Base-by-base conservation (phyloP, 306 rosid species). In the Astragalus membranaceus region DNA sequence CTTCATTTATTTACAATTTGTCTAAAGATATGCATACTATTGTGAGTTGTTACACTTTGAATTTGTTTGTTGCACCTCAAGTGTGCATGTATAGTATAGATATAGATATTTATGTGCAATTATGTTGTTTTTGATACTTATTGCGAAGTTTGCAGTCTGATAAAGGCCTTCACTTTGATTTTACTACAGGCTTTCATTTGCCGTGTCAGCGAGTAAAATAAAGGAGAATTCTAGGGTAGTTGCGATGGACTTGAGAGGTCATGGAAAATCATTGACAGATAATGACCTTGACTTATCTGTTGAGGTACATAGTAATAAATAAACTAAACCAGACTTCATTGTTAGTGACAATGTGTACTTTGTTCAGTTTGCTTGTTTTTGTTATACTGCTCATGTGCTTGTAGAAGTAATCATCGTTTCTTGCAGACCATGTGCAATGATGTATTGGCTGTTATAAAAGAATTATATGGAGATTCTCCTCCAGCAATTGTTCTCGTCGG, bases 361-460 rank as follows among this genome's bases (percentile, higher is more conserved):
- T 20, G 51, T 55, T 63, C 12, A 29, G 75, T 49, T 53, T 35
- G 33, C 49, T 20, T 8, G 46, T 10, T 67, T 63, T 46, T 52
- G 12, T 36, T 76, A 59, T 55, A 72, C 67, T 74, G 8, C 57
- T 67, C 37, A 44, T 23, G 54, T 78, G 64, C 76, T 78, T 56
- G 32, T 55, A 70, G 10, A 11, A 64, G 35, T 69, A 43, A 52
- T 39, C 17, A 32, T 67, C 36, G 61, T 57, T 37, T 61, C 74
- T 46, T 90, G 87, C 95, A 94, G 97, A 94, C 97, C 50, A 84
- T 94, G 90, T 87, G 97, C 79, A 83, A 88, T 87, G 98, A 94
- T 83, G 92, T 87, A 67, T 54, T 87, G 65, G 88, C 85, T 79
- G 91, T 93, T 81, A 64, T 90, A 76, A 88, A 85, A 80, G 78